A percentile compares a stretch with the other conserved stretches of the same genome.
phyloP scores from a whole-genome alignment of 2,329 filamentous ascomycete species.

The Diaporthe ampelina region DNA sequence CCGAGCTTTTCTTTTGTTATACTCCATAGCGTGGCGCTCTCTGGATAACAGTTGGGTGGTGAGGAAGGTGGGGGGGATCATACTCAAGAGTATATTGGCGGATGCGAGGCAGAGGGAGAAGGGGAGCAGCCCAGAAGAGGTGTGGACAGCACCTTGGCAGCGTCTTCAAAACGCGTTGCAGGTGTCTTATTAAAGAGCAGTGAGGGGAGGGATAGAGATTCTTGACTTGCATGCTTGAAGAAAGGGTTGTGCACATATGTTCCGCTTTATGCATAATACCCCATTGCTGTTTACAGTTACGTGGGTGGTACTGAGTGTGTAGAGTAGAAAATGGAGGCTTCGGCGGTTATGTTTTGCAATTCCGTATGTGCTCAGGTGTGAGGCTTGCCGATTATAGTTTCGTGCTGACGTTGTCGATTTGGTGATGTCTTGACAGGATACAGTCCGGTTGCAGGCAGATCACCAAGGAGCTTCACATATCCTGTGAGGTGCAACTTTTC shows the following conservation, averaged over 20 bases:
- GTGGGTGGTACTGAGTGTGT: constrained; percentile 24
- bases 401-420: background rate
- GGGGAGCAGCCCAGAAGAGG: background rate
- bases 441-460: background rate
- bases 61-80: constrained; percentile 20
- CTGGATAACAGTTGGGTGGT: constrained; percentile 37
- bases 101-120: background rate
- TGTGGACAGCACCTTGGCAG: background rate
- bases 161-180: background rate
- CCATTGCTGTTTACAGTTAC: constrained; percentile 32
- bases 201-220: background rate
- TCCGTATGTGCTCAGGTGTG: background rate
- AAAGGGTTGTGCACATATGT: constrained; percentile 16
- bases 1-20: constrained; percentile 41
- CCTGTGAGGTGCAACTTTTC: background rate
- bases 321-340: constrained; percentile 18
- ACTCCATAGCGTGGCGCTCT: constrained; percentile 41
- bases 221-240: constrained; percentile 26
- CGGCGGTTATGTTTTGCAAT: background rate
- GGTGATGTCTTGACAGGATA: background rate
- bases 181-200: constrained; percentile 1
- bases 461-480: background rate
- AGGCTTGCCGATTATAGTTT: background rate
- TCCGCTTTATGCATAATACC: constrained; percentile 35
- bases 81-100: constrained; percentile 2